phyloP scores from a whole-genome alignment of 2,329 filamentous ascomycete genomes.

The Cadophora gregata region DNA sequence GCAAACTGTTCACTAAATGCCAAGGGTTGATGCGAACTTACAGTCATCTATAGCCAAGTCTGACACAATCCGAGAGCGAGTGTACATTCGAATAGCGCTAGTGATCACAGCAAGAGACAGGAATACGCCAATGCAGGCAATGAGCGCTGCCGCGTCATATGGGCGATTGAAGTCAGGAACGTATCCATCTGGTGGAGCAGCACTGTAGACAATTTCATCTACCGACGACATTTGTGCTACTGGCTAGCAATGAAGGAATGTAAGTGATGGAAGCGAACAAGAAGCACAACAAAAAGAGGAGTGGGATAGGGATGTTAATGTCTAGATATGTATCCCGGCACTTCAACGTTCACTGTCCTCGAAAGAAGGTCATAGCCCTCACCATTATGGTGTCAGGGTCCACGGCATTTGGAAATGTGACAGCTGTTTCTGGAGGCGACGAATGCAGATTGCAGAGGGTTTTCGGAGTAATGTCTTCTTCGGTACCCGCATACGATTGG shows the following conservation, averaged over 20 bases:
- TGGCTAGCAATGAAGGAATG: background rate
- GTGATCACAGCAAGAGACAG: background rate
- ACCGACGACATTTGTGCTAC: background rate
- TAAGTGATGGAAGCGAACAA: background rate
- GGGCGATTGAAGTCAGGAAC: background rate
- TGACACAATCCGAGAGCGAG: background rate
- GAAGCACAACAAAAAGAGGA: background rate
- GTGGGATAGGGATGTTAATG: background rate
- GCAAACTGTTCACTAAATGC: background rate
- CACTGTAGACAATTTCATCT: slow-evolving; percentile 1
- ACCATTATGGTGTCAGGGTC: background rate
- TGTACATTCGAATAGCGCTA: background rate
- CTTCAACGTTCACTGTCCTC: background rate
- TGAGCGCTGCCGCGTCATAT: background rate
- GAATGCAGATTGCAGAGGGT: background rate
- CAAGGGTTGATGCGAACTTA: background rate
- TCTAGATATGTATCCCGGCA: slow-evolving; percentile 1
- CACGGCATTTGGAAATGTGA: background rate
- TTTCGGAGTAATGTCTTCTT: background rate
- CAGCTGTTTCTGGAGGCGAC: background rate
- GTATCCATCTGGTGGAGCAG: background rate
- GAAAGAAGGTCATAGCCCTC: background rate
- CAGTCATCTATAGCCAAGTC: background rate
- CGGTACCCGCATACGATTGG: background rate
- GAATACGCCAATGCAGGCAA: background rate